Conservation (phyloP, 2,329 filamentous ascomycete species). For the Neophaeococcomyces mojaviensis region DNA sequence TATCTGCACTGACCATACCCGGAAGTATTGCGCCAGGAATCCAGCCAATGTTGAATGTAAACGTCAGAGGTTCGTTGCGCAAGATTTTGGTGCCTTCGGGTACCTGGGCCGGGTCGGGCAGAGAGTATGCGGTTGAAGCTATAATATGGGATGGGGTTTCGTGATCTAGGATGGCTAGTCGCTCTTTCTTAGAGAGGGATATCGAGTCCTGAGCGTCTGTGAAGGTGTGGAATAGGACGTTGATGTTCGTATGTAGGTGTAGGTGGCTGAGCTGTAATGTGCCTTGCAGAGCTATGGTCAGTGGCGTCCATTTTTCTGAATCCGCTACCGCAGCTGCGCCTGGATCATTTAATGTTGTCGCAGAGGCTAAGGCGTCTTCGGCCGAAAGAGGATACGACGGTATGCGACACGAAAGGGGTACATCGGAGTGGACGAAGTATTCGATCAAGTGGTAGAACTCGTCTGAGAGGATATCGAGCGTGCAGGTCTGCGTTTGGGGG, state of each 20-base stretch:
- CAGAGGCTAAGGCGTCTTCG: slow-evolving; percentile 9
- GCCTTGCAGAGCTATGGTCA: slow-evolving; percentile 82
- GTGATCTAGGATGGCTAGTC: slow-evolving; percentile 21
- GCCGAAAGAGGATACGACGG: slow-evolving; percentile 61
- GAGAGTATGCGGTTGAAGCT: slow-evolving; percentile 78
- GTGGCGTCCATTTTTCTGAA: slow-evolving; percentile 63
- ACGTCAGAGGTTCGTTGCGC: slow-evolving; percentile 75
- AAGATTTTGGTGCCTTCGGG: slow-evolving; percentile 58
- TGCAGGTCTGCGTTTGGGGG: slow-evolving; percentile 51
- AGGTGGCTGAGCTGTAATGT: slow-evolving; percentile 83
- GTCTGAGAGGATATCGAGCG: slow-evolving; percentile 46
- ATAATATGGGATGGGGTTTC: slow-evolving; percentile 70
- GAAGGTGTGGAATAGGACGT: slow-evolving; percentile 67
- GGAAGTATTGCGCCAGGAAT: slow-evolving; percentile 30
- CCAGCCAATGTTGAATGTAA: slow-evolving; percentile 79
- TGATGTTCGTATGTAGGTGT: slow-evolving; percentile 82
- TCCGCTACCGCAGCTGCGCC: slow-evolving; percentile 28
- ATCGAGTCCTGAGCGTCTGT: slow-evolving; percentile 11
- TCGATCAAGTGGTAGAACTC: slow-evolving; percentile 52
- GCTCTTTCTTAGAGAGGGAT: slow-evolving; percentile 53
- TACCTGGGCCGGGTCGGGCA: slow-evolving; percentile 52
- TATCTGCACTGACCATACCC: slow-evolving; percentile 19
- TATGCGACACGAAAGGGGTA: slow-evolving; percentile 82
- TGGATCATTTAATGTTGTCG: slow-evolving; percentile 21
- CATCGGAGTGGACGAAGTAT: slow-evolving; percentile 97